Base-by-base conservation (phyloP, 495 filamentous ascomycete species). In the Penicillium odoratum region DNA sequence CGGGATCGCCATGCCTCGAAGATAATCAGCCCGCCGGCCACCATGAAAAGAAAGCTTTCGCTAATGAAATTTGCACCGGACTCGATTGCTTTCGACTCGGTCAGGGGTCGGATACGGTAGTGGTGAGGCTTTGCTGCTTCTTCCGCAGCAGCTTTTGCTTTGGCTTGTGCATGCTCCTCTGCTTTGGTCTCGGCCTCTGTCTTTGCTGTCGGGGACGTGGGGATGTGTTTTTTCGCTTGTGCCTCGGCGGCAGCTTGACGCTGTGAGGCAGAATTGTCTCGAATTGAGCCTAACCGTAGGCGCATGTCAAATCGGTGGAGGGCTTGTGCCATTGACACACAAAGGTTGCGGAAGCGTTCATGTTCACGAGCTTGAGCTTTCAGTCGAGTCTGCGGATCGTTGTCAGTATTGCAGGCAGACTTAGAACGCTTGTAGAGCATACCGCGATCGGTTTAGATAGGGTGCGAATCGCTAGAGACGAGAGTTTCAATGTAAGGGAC, bases 271-370 rank as follows among this genome's bases (percentile, higher is more conserved):
- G 88, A 85, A 46, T 78, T 77, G 68, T 98, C 91, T 58, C 94
- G 90, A 9, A 99, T 80, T 2, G 90, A 76, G 4, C 93, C 91
- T 29, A 98, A 82, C 13, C 90, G 87, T 60, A 97, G 78, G 18
- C 91, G 87, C 93, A 99, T 98, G 70, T 98, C 95, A 61, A 96
- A 76, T 59, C 89, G 88, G 71, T 99, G 94, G 34, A 99, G 87
- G 7, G 80, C 70, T 62, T 99, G 94, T 28, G 94, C 95, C 69
- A 95, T 85, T 26, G 72, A 71, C 62, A 91, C 74, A 68, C 88
- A 91, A 40, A 85, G 28, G n/a, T 73, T 74, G 16, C 95, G 90
- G 75, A 98, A 99, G 16, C 85, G 79, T 47, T 92, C 90, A 77
- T 98, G 95, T 67, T 99, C 95, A 63, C 89, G 90, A 15, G 94